Conservation (phyloP, 331 rosid species). For the Telfairia occidentalis region DNA sequence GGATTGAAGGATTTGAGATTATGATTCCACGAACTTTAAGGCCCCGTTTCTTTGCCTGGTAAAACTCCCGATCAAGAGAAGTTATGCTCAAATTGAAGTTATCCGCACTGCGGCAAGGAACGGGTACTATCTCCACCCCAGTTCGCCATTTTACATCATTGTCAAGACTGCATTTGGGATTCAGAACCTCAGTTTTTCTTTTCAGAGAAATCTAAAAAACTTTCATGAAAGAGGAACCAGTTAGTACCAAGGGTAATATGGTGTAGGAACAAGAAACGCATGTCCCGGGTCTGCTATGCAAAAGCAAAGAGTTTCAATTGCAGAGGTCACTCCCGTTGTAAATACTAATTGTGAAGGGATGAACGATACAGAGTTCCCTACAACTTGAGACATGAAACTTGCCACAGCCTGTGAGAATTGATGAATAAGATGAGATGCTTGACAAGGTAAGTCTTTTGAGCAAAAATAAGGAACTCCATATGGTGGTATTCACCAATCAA, state of each 20-base stretch:
- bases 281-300: slow-evolving; percentile 85
- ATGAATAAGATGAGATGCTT: slow-evolving; percentile 11
- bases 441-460: neutral
- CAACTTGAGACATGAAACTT: slow-evolving; percentile 72
- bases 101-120: slow-evolving; percentile 72
- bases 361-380: slow-evolving; percentile 48
- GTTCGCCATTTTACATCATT: slow-evolving; percentile 65
- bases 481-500: neutral
- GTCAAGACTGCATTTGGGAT: slow-evolving; percentile 54
- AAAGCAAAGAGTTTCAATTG: slow-evolving; percentile 79
- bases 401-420: slow-evolving; percentile 58
- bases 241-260: slow-evolving; percentile 66
- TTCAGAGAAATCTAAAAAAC: neutral
- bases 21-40: slow-evolving; percentile 71
- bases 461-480: neutral
- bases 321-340: slow-evolving; percentile 63
- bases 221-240: slow-evolving; percentile 10
- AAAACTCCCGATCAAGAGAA: slow-evolving; percentile 63
- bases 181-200: slow-evolving; percentile 27
- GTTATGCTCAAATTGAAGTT: slow-evolving; percentile 45
- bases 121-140: slow-evolving; percentile 65
- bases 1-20: slow-evolving; percentile 69
- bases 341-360: slow-evolving; percentile 61
- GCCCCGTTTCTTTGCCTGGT: slow-evolving; percentile 81
- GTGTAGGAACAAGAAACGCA: slow-evolving; percentile 90